These are phyloP conservation scores for Basipetospora chlamydospora DNA, from an alignment of 2,329 filamentous ascomycete genomes.

Conservation along the genomic window DNA sequence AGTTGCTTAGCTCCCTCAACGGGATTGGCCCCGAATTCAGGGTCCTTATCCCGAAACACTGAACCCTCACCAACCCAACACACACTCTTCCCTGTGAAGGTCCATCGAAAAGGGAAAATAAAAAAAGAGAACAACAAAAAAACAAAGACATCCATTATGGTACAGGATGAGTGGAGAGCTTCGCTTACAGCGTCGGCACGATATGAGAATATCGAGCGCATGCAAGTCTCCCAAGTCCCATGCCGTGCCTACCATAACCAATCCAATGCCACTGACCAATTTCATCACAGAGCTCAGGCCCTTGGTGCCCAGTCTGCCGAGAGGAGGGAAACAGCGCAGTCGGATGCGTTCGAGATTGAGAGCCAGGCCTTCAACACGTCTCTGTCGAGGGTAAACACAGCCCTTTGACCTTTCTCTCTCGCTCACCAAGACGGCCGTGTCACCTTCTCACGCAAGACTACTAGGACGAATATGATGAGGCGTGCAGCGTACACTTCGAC, in stretches of 20 bases:
- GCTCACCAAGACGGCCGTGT: no score
- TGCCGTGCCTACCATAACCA: no score
- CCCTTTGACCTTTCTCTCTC: slow-evolving; percentile 8
- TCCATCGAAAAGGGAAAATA: no score
- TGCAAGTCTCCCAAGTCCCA: no score
- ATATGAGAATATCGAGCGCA: slow-evolving; percentile 45
- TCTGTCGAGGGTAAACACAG: slow-evolving; percentile 35
- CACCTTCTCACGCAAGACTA: slow-evolving; percentile 8
- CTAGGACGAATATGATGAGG: slow-evolving; percentile 44
- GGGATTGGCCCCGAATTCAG: no score
- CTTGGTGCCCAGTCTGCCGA: no score
- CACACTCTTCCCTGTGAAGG: no score
- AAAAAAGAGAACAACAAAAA: neutral
- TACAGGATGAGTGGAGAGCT: slow-evolving; percentile 28
- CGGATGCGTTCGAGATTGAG: slow-evolving; percentile 50
- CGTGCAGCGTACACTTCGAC: slow-evolving; percentile 17
- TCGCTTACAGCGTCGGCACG: slow-evolving; percentile 43
- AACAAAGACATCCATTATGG: neutral
- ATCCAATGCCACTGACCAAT: no score
- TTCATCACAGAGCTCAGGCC: neutral
- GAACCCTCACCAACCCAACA: no score
- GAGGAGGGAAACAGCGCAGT: slow-evolving; percentile 9
- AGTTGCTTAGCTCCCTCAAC: no score
- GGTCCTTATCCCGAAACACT: no score
- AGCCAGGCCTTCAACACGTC: slow-evolving; percentile 45